These are phyloP conservation scores for Pichia sp. DNA, from an alignment of 1,139 yeast genomes.

Conservation along the genomic window DNA sequence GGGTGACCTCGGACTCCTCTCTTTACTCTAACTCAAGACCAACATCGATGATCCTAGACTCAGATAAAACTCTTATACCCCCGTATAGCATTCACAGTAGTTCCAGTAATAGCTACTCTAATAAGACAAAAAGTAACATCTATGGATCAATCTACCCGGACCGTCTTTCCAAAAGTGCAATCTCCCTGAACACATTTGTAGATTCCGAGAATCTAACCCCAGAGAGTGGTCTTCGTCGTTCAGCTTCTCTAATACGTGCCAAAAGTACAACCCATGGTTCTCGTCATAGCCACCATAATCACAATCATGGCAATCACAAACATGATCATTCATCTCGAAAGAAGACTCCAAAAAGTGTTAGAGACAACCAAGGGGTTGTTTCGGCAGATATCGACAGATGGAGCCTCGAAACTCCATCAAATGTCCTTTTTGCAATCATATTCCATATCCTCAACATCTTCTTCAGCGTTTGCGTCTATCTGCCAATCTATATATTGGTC, in stretches of 20 bases:
- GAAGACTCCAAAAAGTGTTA: background rate
- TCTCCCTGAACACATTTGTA: background rate
- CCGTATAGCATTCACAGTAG: background rate
- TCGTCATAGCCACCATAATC: background rate
- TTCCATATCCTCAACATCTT: slow-evolving; percentile 14
- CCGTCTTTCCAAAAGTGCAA: background rate
- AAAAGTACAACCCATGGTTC: background rate
- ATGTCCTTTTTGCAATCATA: slow-evolving; percentile 12
- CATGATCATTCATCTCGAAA: background rate
- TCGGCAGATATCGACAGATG: background rate
- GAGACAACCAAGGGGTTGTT: slow-evolving; percentile 9
- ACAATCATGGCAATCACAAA: background rate
- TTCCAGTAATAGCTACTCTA: background rate
- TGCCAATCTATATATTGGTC: slow-evolving; percentile 15
- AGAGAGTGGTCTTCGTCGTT: background rate
- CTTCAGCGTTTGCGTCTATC: slow-evolving; percentile 14
- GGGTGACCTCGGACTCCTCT: slow-evolving; percentile 14
- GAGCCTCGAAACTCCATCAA: background rate
- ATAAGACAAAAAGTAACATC: background rate
- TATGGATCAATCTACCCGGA: background rate
- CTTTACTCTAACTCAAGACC: slow-evolving; percentile 12
- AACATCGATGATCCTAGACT: slow-evolving; percentile 8
- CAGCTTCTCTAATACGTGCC: background rate
- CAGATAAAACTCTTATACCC: slow-evolving; percentile 3
- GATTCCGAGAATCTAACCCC: background rate